Conservation (phyloP, 495 filamentous ascomycete genomes). For the Tetracladium marchalianum region DNA sequence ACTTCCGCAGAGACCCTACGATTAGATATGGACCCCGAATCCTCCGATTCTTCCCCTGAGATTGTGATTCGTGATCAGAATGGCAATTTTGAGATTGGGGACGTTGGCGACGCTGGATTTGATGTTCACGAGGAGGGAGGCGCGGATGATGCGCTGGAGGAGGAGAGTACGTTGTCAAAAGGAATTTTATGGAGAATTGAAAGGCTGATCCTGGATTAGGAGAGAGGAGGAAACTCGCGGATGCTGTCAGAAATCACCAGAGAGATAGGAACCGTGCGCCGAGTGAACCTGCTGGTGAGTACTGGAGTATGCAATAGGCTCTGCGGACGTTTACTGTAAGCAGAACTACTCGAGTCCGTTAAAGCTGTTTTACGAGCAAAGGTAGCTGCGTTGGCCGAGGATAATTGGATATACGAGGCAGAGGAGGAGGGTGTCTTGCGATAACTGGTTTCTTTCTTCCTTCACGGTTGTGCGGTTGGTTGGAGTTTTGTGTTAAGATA, state of each 20-base stretch:
- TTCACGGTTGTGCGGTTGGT: slow-evolving; percentile 4
- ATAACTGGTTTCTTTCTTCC: neutral
- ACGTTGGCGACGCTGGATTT: slow-evolving; percentile 40
- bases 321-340: slow-evolving; percentile 17
- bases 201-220: slow-evolving; percentile 16
- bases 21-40: slow-evolving; percentile 23
- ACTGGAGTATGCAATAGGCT: neutral
- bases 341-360: slow-evolving; percentile 65
- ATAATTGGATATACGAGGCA: slow-evolving; percentile 86
- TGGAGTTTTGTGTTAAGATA: slow-evolving; percentile 20
- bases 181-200: neutral
- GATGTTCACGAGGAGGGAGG: slow-evolving; percentile 35
- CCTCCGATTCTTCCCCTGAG: slow-evolving; percentile 41
- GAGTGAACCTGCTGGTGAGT: slow-evolving; percentile 59
- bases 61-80: slow-evolving; percentile 70
- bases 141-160: slow-evolving; percentile 27
- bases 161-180: slow-evolving; percentile 18
- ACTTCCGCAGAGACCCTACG: slow-evolving; percentile 24
- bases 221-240: slow-evolving; percentile 38
- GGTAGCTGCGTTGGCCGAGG: slow-evolving; percentile 63
- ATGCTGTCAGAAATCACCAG: slow-evolving; percentile 45
- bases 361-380: slow-evolving; percentile 62
- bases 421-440: slow-evolving; percentile 39
- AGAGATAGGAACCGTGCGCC: slow-evolving; percentile 53
- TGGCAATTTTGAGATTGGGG: slow-evolving; percentile 63